These are phyloP conservation scores for Pseudopyricularia javanii DNA, from an alignment of 2,329 filamentous ascomycete species.

Conservation along the genomic window DNA sequence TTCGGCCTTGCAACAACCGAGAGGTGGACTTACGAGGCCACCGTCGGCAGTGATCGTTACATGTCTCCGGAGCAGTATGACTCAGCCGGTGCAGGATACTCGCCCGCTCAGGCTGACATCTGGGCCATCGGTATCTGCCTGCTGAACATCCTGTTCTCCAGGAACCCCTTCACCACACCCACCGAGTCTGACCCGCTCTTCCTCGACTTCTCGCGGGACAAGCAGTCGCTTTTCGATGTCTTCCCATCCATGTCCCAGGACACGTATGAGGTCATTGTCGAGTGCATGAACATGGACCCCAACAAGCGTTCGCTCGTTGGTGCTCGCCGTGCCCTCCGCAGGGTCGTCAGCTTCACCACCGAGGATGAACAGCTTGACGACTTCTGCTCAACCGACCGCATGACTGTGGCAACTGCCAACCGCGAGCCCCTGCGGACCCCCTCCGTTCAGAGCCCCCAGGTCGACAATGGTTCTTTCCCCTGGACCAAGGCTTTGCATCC, in stretches of 20 bases:
- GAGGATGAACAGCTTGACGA: conserved; percentile 86
- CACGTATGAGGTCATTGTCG: conserved; percentile 83
- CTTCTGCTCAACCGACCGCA: conserved; percentile 75
- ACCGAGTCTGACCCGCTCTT: conserved; percentile 87
- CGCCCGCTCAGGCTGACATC: conserved; percentile 83
- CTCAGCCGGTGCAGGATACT: conserved; percentile 76
- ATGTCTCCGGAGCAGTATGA: conserved; percentile 99
- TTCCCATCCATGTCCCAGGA: conserved; percentile 98
- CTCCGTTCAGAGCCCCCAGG: conserved; percentile 76
- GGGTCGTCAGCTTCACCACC: conserved; percentile 83
- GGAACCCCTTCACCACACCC: conserved; percentile 89
- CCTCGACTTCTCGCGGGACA: conserved; percentile 83
- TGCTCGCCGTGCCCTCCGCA: conserved; percentile 65
- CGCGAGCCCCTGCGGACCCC: conserved; percentile 92
- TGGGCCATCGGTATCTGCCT: conserved; percentile 97
- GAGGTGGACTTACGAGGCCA: conserved; percentile 81
- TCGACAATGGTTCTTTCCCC: conserved; percentile 77
- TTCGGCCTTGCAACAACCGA: conserved; percentile 88
- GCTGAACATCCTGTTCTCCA: conserved; percentile 90
- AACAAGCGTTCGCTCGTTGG: conserved; percentile 71
- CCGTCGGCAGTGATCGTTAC: conserved; percentile 94
- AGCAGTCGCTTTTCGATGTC: conserved; percentile 92
- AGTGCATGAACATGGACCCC: conserved; percentile 87
- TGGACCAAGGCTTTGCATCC: conserved; percentile 87
- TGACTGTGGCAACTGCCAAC: conserved; percentile 71